phyloP scores from a whole-genome alignment of 768 basidiomycete species.

The Cyclocybe cylindracea region DNA sequence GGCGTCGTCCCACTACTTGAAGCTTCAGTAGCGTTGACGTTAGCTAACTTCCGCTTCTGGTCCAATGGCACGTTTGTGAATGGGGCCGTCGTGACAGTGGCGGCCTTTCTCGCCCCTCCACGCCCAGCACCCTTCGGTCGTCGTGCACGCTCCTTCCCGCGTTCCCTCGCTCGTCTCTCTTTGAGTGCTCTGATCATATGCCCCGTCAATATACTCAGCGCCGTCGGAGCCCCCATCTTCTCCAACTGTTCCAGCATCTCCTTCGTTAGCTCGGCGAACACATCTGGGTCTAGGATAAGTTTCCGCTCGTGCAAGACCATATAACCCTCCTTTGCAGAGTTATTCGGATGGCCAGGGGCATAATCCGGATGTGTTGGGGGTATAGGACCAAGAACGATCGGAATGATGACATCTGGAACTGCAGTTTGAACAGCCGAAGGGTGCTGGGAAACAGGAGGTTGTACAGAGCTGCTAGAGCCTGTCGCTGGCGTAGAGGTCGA shows the following conservation, averaged over 20 bases:
- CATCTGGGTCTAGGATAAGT: conserved; percentile 80
- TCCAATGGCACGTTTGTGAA: conserved; percentile 50
- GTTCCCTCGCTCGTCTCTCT: conserved; percentile 56
- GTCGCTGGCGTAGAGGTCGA: conserved; percentile 24
- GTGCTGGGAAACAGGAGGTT: conserved; percentile 26
- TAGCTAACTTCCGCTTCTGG: conserved; percentile 15
- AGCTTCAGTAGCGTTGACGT: conserved; percentile 5
- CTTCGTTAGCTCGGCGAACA: conserved; percentile 76
- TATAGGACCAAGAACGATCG: conserved; percentile 75
- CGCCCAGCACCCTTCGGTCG: conserved; percentile 32
- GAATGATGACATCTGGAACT: conserved; percentile 64
- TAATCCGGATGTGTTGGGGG: conserved; percentile 62
- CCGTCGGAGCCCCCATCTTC: conserved; percentile 78
- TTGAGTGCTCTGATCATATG: conserved; percentile 87
- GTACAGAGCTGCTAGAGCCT: conserved; percentile 21
- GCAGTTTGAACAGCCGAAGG: conserved; percentile 21
- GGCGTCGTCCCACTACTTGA: conserved; percentile 1
- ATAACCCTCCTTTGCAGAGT: conserved; percentile 53
- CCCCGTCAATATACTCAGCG: conserved; percentile 77
- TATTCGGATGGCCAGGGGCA: conserved; percentile 46
- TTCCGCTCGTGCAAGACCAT: conserved; percentile 86
- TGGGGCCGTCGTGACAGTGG: conserved; percentile 26
- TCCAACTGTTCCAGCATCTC: conserved; percentile 78
- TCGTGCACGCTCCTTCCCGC: conserved; percentile 40
- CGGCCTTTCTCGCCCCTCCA: conserved; percentile 29